A percentile compares a stretch with the other conserved stretches of the same genome.
Conservation (phyloP, 164 flowering plant genomes). For the Stephania japonica region DNA sequence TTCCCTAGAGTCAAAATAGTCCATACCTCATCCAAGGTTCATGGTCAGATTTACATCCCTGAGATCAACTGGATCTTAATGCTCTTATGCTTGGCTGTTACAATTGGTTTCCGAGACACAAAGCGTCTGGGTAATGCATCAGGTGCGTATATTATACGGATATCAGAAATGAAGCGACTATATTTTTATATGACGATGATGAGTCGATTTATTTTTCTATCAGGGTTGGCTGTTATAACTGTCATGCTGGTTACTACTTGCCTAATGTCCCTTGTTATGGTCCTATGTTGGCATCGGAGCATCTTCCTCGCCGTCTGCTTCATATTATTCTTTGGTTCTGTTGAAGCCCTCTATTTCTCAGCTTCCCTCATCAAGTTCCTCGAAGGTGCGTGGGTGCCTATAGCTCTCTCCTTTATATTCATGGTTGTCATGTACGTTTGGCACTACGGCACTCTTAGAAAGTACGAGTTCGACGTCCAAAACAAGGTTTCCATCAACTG, state of each 20-base stretch:
- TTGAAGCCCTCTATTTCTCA: constrained; percentile 86
- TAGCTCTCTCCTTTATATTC: constrained; percentile 61
- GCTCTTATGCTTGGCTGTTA: constrained; percentile 74
- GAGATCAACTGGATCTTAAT: constrained; percentile 87
- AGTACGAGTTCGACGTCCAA: constrained; percentile 77
- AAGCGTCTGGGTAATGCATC: constrained; percentile 78
- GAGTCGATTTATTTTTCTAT: constrained; percentile 5
- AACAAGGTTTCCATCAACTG: constrained; percentile 89
- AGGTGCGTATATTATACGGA: constrained; percentile 33
- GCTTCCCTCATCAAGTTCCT: constrained; percentile 86
- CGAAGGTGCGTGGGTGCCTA: constrained; percentile 95
- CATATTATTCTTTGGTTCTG: constrained; percentile 72
- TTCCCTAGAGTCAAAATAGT: constrained; percentile 86
- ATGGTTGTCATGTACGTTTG: constrained; percentile 67
- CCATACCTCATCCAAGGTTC: constrained; percentile 78
- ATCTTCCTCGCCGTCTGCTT: constrained; percentile 60
- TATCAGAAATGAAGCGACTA: constrained; percentile 23
- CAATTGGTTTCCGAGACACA: constrained; percentile 78
- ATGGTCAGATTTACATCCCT: constrained; percentile 87
- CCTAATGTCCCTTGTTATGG: constrained; percentile 89
- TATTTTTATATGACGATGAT: background rate
- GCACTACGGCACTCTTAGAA: constrained; percentile 78
- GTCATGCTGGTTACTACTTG: constrained; percentile 97
- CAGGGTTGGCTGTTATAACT: constrained; percentile 93
- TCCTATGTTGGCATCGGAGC: constrained; percentile 75